These are phyloP conservation scores for Phaeoacremonium minimum DNA, from an alignment of 2,329 filamentous ascomycete species.

Conservation along the genomic window DNA sequence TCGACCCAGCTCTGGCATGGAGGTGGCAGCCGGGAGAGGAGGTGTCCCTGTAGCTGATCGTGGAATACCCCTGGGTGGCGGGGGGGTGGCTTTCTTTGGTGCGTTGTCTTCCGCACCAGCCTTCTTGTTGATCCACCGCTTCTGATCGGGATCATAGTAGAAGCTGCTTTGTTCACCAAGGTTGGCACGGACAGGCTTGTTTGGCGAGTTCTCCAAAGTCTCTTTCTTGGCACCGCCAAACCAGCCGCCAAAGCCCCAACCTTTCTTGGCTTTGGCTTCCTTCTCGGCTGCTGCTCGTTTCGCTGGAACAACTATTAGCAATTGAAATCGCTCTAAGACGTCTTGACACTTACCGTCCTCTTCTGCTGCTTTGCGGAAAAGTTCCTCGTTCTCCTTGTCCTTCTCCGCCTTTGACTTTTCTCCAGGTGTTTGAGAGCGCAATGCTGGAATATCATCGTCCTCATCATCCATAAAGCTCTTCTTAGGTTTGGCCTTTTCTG, in stretches of 20 bases:
- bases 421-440: slow-evolving; percentile 37
- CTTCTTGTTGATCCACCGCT: slow-evolving; percentile 98
- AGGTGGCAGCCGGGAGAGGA: slow-evolving; percentile 38
- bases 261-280: slow-evolving; percentile 52
- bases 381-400: slow-evolving; percentile 77
- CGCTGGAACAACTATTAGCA: slow-evolving; percentile 33
- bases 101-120: slow-evolving; percentile 60
- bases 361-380: slow-evolving; percentile 79
- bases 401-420: slow-evolving; percentile 62
- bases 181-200: slow-evolving; percentile 82
- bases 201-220: slow-evolving; percentile 39
- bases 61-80: slow-evolving; percentile 64
- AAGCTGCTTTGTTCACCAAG: slow-evolving; percentile 91
- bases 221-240: slow-evolving; percentile 67
- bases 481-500: slow-evolving; percentile 57
- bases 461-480: slow-evolving; percentile 81
- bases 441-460: slow-evolving; percentile 60
- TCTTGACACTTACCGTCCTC: slow-evolving; percentile 54
- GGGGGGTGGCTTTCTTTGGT: slow-evolving; percentile 65
- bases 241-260: slow-evolving; percentile 84
- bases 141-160: slow-evolving; percentile 90
- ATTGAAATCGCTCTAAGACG: background rate
- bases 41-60: slow-evolving; percentile 49
- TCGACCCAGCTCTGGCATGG: slow-evolving; percentile 23
- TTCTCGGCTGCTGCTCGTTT: slow-evolving; percentile 54